Evolutionary conservation across 345 rosid species (phyloP).

Genomic region (Trapa bicornis): DNA sequence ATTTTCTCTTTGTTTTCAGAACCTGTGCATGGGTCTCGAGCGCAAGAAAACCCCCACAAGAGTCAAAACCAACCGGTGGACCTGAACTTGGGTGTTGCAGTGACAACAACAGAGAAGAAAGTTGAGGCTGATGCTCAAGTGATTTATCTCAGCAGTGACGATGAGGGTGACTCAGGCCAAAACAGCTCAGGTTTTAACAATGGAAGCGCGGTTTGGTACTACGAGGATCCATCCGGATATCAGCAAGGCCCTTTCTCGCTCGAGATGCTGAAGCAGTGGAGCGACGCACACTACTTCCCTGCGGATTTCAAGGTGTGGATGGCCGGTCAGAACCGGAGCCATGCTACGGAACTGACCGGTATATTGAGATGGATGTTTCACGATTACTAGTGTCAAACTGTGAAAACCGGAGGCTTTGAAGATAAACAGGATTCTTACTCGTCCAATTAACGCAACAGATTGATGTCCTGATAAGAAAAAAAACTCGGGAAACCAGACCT

Average conservation of each 20-base stretch:
- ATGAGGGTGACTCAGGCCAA: slow-evolving; percentile 12
- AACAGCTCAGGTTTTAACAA: slow-evolving; percentile 9
- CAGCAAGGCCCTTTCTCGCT: slow-evolving; percentile 62
- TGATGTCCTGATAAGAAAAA: no score
- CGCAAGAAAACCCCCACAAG: neutral
- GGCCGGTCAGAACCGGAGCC: slow-evolving; percentile 28
- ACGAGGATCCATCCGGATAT: slow-evolving; percentile 50
- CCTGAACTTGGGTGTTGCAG: neutral
- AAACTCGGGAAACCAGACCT: neutral
- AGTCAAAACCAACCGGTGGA: slow-evolving; percentile 4
- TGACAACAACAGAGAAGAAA: neutral
- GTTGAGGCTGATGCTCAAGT: slow-evolving; percentile 11
- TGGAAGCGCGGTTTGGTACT: slow-evolving; percentile 37
- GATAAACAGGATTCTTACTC: no score
- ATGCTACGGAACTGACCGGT: slow-evolving; percentile 33
- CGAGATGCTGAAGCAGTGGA: slow-evolving; percentile 43
- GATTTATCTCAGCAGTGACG: slow-evolving; percentile 45
- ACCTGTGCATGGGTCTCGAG: neutral
- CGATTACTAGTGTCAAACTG: neutral
- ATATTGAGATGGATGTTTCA: slow-evolving; percentile 4
- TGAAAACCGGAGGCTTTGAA: no score
- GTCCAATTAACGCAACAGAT: no score
- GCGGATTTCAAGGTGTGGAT: slow-evolving; percentile 59
- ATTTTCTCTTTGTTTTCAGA: slow-evolving; percentile 10
- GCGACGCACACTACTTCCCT: slow-evolving; percentile 35